Percentiles rank a stretch among this genome's conserved stretches.
Conservation (phyloP, 768 basidiomycete species). For the Calocera viscosa region DNA sequence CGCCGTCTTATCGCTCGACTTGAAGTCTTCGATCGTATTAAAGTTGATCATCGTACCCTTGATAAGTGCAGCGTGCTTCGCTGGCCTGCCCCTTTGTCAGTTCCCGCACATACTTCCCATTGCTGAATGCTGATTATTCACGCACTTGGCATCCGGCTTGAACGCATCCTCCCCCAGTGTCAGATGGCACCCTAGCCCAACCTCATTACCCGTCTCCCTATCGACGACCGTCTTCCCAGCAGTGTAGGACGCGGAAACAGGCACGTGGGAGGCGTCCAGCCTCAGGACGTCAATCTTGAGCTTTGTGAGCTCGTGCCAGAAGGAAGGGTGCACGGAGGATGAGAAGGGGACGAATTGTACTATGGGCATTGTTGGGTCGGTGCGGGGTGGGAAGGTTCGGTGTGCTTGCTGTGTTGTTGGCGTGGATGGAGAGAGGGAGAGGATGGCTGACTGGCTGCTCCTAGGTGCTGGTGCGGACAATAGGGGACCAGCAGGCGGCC, state of each 20-base stretch:
- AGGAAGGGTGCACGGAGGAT: constrained; percentile 75
- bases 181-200: constrained; percentile 58
- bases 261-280: constrained; percentile 58
- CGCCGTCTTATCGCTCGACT: constrained; percentile 73
- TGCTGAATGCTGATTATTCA: background rate
- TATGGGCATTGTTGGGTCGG: constrained; percentile 21
- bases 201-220: constrained; percentile 58
- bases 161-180: constrained; percentile 56
- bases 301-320: constrained; percentile 83
- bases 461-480: no score
- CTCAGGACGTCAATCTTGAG: constrained; percentile 85
- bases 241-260: constrained; percentile 55
- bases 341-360: constrained; percentile 85
- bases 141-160: constrained; percentile 22
- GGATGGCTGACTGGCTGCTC: no score
- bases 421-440: no score
- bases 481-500: no score
- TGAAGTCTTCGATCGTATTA: constrained; percentile 96
- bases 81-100: constrained; percentile 27
- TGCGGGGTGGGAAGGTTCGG: background rate
- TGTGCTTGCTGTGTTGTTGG: no score
- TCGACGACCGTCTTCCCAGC: constrained; percentile 62
- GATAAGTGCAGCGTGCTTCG: constrained; percentile 40
- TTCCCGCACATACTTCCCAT: background rate
- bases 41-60: constrained; percentile 77